Percentiles rank a stretch among this genome's conserved stretches.
phyloP scores from a whole-genome alignment of 2,329 filamentous ascomycete species.

The Sclerotiophoma versabilis region DNA sequence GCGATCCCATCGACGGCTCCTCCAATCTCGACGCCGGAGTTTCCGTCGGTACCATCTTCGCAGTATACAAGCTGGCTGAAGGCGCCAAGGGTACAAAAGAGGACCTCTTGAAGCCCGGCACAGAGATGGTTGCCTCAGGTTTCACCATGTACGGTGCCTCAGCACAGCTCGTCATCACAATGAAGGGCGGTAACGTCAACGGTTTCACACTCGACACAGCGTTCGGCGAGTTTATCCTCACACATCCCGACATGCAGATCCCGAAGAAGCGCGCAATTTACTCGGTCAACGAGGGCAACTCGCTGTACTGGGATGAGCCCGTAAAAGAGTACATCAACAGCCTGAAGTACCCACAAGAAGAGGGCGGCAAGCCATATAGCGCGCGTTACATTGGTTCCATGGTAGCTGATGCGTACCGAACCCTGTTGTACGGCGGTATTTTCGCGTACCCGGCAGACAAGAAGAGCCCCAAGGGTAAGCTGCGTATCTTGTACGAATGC shows the following conservation, averaged over 20 bases:
- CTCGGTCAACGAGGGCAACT: constrained; percentile 98
- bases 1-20: constrained; percentile 96
- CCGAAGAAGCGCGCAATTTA: constrained; percentile 86
- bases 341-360: constrained; percentile 78
- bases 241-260: constrained; percentile 91
- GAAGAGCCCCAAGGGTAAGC: constrained; percentile 98
- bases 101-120: constrained; percentile 87
- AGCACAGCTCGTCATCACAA: constrained; percentile 94
- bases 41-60: constrained; percentile 97
- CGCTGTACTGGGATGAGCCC: constrained; percentile 90
- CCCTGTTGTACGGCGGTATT: constrained; percentile 91
- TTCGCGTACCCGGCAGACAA: constrained; percentile 98
- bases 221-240: constrained; percentile 97
- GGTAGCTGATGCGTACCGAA: constrained; percentile 98
- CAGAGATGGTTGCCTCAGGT: constrained; percentile 90
- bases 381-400: constrained; percentile 96
- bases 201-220: constrained; percentile 98
- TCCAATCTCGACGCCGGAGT: constrained; percentile 98
- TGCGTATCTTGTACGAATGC: constrained; percentile 97
- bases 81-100: constrained; percentile 76
- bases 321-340: constrained; percentile 89
- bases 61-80: constrained; percentile 86
- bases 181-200: constrained; percentile 90
- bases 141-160: constrained; percentile 99
- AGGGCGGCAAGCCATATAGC: constrained; percentile 86